Evolutionary conservation across 1,139 yeast species (phyloP).

Genomic region (Yamadazyma triangularis): DNA sequence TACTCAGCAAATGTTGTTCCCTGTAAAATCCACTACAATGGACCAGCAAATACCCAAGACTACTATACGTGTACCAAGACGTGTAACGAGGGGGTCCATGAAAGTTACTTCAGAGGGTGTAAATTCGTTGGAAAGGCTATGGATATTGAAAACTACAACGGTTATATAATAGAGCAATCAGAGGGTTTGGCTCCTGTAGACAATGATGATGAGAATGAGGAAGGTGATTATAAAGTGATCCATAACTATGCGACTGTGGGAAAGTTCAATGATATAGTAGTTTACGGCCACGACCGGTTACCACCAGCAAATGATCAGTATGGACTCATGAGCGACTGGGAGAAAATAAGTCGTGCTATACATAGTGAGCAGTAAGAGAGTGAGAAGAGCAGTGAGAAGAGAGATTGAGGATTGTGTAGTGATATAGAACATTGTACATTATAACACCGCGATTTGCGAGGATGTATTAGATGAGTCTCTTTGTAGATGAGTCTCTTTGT

Average conservation of each 20-base stretch:
- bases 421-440: no score
- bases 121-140: constrained; percentile 28
- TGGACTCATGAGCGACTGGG: constrained; percentile 32
- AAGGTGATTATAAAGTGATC: constrained; percentile 20
- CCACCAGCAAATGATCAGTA: constrained; percentile 30
- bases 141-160: constrained; percentile 19
- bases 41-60: constrained; percentile 33
- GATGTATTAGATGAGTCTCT: constrained; percentile 9
- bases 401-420: no score
- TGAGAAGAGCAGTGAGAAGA: no score
- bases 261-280: constrained; percentile 22
- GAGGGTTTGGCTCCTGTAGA: constrained; percentile 24
- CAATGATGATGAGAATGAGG: constrained; percentile 14
- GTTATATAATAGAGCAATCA: constrained; percentile 27
- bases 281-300: constrained; percentile 39
- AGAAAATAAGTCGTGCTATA: constrained; percentile 26
- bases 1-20: constrained; percentile 33
- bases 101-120: constrained; percentile 36
- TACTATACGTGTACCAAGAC: constrained; percentile 34
- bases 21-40: constrained; percentile 34
- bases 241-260: constrained; percentile 29
- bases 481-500: constrained; percentile 4
- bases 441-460: no score
- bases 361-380: no score
- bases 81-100: constrained; percentile 9